phyloP scores from a whole-genome alignment of 176 grass and related monocot genomes.

The Cymbopogon citratus region DNA sequence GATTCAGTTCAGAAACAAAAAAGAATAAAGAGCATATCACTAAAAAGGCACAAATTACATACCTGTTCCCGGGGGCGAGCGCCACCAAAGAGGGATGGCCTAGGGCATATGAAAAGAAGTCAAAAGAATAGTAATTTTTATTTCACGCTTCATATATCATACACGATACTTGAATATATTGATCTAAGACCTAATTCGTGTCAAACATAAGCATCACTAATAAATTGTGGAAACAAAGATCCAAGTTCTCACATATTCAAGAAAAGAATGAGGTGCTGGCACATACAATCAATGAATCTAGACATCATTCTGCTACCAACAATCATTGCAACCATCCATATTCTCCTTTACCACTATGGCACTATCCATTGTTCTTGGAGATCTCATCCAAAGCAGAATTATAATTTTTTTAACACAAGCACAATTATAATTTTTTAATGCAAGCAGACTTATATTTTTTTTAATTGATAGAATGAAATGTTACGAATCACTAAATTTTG shows the following conservation, averaged over 20 bases:
- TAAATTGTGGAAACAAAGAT: neutral
- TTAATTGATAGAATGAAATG: neutral
- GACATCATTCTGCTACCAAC: neutral
- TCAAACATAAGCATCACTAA: neutral
- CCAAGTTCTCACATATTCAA: neutral
- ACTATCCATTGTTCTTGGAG: neutral
- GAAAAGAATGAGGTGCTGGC: neutral
- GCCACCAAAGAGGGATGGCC: constrained; percentile 79
- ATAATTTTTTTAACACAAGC: neutral
- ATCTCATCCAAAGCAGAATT: neutral
- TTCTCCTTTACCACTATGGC: neutral
- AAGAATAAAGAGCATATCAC: neutral
- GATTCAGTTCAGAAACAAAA: neutral
- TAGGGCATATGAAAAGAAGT: constrained; percentile 36
- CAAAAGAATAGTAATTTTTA: neutral
- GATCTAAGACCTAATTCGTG: neutral
- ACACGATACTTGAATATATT: neutral
- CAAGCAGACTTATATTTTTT: too few relatives aligned
- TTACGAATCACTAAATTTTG: neutral
- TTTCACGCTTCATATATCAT: neutral
- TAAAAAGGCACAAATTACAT: constrained; percentile 14
- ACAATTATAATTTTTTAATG: neutral
- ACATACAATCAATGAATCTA: constrained; percentile 11
- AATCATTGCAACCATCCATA: neutral
- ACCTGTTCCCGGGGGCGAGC: constrained; percentile 90